A percentile compares a stretch with the other conserved stretches of the same genome.
These are phyloP conservation scores for Scedosporium boydii DNA, from an alignment of 2,329 filamentous ascomycete species.

Conservation along the genomic window DNA sequence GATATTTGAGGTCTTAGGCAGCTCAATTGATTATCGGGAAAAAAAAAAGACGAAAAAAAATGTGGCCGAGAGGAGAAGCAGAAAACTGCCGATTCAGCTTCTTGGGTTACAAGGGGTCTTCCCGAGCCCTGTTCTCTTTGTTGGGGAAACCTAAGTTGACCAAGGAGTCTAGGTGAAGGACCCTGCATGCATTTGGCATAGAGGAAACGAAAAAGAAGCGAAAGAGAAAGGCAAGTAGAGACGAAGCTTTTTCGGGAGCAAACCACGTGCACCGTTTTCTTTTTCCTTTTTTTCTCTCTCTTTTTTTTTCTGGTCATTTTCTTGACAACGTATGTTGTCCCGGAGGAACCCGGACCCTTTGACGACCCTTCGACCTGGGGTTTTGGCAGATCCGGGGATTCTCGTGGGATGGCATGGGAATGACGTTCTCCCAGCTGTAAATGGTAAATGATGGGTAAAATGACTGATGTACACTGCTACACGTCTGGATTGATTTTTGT, in stretches of 20 bases:
- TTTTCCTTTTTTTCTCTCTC: no score
- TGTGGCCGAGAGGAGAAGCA: not conserved
- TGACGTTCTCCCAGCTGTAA: not conserved
- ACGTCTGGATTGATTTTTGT: no score
- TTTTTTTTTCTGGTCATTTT: not conserved
- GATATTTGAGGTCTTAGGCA: no score
- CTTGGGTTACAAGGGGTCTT: not conserved
- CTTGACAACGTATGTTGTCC: not conserved
- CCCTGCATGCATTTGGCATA: not conserved
- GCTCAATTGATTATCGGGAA: no score
- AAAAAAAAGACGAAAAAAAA: not conserved
- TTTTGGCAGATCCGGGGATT: not conserved
- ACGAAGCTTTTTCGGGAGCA: not conserved
- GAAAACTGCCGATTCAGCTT: not conserved
- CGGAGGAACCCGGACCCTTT: not conserved
- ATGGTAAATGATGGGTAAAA: no score
- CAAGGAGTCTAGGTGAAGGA: not conserved
- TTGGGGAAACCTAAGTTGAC: not conserved
- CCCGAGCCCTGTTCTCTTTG: not conserved
- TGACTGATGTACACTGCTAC: no score
- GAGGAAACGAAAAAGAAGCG: not conserved
- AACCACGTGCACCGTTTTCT: not conserved
- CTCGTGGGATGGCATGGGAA: not conserved
- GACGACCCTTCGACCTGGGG: not conserved
- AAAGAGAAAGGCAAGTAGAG: not conserved